Base-by-base conservation (phyloP, 495 filamentous ascomycete species). In the Aspergillus coremiiformis region DNA sequence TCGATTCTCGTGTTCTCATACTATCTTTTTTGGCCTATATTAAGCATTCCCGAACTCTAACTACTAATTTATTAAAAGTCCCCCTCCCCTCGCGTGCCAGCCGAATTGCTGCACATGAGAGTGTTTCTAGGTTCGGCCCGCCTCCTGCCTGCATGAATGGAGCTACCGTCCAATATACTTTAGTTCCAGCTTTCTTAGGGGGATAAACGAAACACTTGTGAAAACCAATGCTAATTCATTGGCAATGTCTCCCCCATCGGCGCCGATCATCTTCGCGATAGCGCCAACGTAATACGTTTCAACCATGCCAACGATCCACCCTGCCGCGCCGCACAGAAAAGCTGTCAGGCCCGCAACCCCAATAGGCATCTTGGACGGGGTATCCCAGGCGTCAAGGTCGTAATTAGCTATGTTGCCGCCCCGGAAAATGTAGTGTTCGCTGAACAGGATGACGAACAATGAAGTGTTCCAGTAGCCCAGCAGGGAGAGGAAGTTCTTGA, bases 401-500 rank as follows among this genome's bases (percentile, higher is more conserved):
- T 72, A 73, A 49, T 67, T 70, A 19, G 66, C 62, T 15, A 76
- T 61, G 35, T 64, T 71, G 41, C 68, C 67, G 72, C 69, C 69
- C 14, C 82, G 75, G 69, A 85, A 84, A 37, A 75, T 47, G 52
- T 78, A 79, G 61, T 86, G 80, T 53, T 86, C 83, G 10, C 66
- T 63, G 53, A 82, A 72, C 3, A 85, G 53, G 53, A 84, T 80
- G 49, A 77, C 67, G 29, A 78, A 76, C 60, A 78, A 82, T 1
- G 71, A 71, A 11, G 79, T 78, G 46, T 72, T 75, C 76, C 79
- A 82, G 63, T 84, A 84, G 5, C 81, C 78, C 17, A 84, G 66
- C 29, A 83, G 59, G 9, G 73, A 72, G 20, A 84, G 70, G 62
- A 84, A 82, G 51, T 81, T 73, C 57, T 78, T 66, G 3, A 77